These are phyloP conservation scores for Anacardium occidentale DNA, from an alignment of 345 rosid genomes.

Conservation along the genomic window DNA sequence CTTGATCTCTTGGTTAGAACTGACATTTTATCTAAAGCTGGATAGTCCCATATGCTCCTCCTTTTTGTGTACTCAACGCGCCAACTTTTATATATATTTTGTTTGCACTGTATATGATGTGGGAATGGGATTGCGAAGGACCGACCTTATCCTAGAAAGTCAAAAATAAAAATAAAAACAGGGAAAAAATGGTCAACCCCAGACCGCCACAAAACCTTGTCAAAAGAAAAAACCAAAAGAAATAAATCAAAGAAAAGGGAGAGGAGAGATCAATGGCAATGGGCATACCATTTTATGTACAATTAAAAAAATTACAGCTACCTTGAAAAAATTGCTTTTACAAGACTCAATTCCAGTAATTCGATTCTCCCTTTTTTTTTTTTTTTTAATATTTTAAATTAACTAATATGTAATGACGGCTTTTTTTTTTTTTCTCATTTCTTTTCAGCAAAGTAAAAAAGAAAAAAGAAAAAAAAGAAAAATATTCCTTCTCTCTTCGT, in stretches of 20 bases:
- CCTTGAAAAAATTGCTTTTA: too few species aligned
- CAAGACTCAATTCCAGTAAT: neutral
- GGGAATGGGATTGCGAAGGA: too few species aligned
- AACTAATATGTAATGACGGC: conserved; percentile 9
- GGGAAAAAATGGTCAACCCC: neutral
- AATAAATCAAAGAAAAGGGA: neutral
- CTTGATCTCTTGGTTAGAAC: neutral
- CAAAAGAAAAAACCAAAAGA: neutral
- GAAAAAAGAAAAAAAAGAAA: conserved; percentile 20
- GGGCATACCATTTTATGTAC: too few species aligned
- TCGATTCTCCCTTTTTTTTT: neutral
- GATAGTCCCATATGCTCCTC: neutral
- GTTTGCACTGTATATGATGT: neutral
- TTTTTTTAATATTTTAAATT: conserved; percentile 18
- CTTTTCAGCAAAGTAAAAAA: conserved; percentile 16
- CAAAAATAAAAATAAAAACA: neutral
- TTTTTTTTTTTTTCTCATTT: neutral
- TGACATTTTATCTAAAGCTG: neutral
- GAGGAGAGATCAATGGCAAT: neutral
- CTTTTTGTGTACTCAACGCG: neutral
- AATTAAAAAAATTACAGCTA: neutral
- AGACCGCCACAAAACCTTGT: conserved; percentile 1
- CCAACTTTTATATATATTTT: neutral
- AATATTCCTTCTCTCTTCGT: conserved; percentile 29
- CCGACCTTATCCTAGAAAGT: neutral